Conservation (phyloP, 2,329 filamentous ascomycete genomes). For the Ophiostoma tasmaniense region DNA sequence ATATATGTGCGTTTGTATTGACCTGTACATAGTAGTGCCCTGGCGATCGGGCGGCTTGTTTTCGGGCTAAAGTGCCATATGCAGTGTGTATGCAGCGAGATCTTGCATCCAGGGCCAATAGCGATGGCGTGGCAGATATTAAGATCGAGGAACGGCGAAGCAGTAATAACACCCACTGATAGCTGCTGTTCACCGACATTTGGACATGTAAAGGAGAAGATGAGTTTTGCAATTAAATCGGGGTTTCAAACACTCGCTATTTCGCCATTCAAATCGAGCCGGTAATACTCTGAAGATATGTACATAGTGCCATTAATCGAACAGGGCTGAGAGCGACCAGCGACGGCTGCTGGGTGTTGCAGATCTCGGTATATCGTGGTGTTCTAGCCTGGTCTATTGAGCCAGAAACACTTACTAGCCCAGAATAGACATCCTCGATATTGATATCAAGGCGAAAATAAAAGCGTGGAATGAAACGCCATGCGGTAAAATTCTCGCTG, state of each 20-base stretch:
- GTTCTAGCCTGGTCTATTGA: background rate
- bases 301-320: too few relatives aligned
- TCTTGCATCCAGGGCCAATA: background rate
- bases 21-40: background rate
- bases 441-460: constrained; percentile 1
- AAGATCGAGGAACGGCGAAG: background rate
- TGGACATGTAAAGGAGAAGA: background rate
- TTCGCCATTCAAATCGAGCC: too few relatives aligned
- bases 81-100: background rate
- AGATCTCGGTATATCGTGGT: background rate
- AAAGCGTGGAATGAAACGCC: background rate
- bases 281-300: too few relatives aligned
- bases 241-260: background rate
- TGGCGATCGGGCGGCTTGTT: background rate
- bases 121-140: too few relatives aligned
- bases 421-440: background rate
- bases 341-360: background rate
- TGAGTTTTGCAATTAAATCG: background rate
- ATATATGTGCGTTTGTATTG: background rate
- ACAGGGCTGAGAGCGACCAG: background rate
- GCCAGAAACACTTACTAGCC: background rate
- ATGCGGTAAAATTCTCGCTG: background rate
- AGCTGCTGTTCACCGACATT: background rate
- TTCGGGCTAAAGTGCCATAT: background rate
- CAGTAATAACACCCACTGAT: background rate